These are phyloP conservation scores for Lindgomyces ingoldianus DNA, from an alignment of 495 filamentous ascomycete species.

Conservation along the genomic window DNA sequence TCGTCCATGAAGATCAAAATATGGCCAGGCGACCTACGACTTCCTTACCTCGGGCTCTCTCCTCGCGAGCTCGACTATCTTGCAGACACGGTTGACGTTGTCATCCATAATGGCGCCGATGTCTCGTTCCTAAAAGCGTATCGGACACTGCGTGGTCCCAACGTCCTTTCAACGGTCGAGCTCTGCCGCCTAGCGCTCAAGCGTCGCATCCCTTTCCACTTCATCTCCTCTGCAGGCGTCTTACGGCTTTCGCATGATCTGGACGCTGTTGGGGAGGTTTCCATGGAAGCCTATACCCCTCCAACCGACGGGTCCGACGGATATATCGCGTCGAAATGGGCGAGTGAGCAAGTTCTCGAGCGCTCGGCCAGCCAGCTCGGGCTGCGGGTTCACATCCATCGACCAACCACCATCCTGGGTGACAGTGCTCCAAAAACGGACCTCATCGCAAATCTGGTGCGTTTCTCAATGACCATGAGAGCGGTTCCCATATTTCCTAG, in stretches of 20 bases:
- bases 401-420: neutral
- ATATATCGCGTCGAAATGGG: slow-evolving; percentile 7
- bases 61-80: neutral
- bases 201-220: slow-evolving; percentile 8
- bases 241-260: neutral
- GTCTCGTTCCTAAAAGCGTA: neutral
- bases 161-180: neutral
- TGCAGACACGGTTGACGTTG: neutral
- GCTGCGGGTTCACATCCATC: neutral
- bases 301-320: neutral
- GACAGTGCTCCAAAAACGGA: neutral
- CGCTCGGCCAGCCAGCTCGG: neutral
- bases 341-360: slow-evolving; percentile 12
- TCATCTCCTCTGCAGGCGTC: slow-evolving; percentile 2
- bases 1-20: neutral
- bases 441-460: too few relatives aligned
- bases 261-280: neutral
- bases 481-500: too few relatives aligned
- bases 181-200: neutral
- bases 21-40: neutral
- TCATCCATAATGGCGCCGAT: slow-evolving; percentile 23
- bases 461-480: too few relatives aligned
- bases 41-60: neutral
- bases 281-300: neutral
- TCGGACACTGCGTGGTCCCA: neutral